Base-by-base conservation (phyloP, 306 rosid species). In the cucumber (Cucumis sativus) region DNA sequence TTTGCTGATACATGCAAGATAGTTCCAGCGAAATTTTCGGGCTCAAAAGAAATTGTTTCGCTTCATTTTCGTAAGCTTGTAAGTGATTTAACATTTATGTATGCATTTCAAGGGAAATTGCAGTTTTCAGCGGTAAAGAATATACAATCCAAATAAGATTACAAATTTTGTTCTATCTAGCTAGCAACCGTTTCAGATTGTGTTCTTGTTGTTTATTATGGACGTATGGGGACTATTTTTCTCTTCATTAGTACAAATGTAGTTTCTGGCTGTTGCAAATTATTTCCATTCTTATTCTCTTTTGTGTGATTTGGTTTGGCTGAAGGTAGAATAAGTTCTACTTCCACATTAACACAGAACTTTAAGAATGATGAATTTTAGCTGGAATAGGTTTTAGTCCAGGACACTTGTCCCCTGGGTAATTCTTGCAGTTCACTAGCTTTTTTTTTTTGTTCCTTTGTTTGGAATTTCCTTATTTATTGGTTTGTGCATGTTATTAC, bases 11-110 rank as follows among this genome's bases (percentile, higher is more conserved):
- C 89, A 2, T 96, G 99, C 87, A 96, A 96, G 83, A 78, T 96
- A 52, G 91, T 87, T 35, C 99, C 99, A 5, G 96, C 96, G 5
- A 93, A 96, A 75, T 96, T 96, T 81, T 96, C 88, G 0, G 99
- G 99, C 59, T 83, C 99, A 4, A 96, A 96, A 78, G 99, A 96
- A 83, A 90, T 92, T 5, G 98, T 89, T 56, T 84, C 90, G 0
- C 98, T 96, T 77, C 80, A 80, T 80, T 86, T 81, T 74, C 93
- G 93, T 52, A 88, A 88, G 73, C 80, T 69, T 18, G 98, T 92
- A 84, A 74, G 92, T 66, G 51, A 52, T 15, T 47, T 47, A 47
- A 47, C 52, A 47, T 47, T 78, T 78, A 15, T 20, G 20, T 57
- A 57, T 58, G 39, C 68, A 39, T 71, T 8, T 15, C 25, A 30